Evolutionary conservation across 2,329 filamentous ascomycete genomes (phyloP), one percentile per base, ranked within the genome.

Genomic region (Leptosphaerulina australis): DNA sequence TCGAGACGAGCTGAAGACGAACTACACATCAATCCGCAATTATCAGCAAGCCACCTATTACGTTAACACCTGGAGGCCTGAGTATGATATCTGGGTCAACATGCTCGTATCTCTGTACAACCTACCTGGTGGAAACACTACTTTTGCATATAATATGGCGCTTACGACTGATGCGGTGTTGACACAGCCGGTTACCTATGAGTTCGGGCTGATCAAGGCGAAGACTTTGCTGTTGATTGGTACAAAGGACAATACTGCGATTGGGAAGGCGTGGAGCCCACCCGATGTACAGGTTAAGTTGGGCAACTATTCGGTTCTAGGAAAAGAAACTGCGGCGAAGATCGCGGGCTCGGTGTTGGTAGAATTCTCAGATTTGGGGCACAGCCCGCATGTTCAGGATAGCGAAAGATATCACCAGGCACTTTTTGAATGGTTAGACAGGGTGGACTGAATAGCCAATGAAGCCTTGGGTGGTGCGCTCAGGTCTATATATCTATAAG

Each of bases 141-240:
- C 68, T 25, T 83, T 77, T 51, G 70, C 77, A 12, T 76, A 66
- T 44, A 75, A 77, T 56, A 77, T 80, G 70, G 81, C 80, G 15
- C 75, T 74, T 33, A 74, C 78, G 12, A 79, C 80, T n/a, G 81
- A 83, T 59, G 77, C 81, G 70, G 76, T 83, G n/a, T 70, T 83
- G 45, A 80, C 78, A 15, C 77, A 80, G 50, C 79, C 81, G 1
- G 70, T 82, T 9, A 72, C 76, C 17, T 79, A 80, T 51, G 78
- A 82, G 59, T 79, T 83, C 35, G 65, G 66, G n/a, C 56, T 73
- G 35, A 58, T 83, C 10, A 73, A 73, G 56, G 65, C 76, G 9
- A 73, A 70, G 36, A 81, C 79, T 1, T 66, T 82, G 17, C 62
- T 84, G 44, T 62, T 83, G 39, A 73, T 82, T 38, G 81, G 81